These are phyloP conservation scores for Trametes gibbosa DNA, from an alignment of 768 basidiomycete species.

Conservation along the genomic window DNA sequence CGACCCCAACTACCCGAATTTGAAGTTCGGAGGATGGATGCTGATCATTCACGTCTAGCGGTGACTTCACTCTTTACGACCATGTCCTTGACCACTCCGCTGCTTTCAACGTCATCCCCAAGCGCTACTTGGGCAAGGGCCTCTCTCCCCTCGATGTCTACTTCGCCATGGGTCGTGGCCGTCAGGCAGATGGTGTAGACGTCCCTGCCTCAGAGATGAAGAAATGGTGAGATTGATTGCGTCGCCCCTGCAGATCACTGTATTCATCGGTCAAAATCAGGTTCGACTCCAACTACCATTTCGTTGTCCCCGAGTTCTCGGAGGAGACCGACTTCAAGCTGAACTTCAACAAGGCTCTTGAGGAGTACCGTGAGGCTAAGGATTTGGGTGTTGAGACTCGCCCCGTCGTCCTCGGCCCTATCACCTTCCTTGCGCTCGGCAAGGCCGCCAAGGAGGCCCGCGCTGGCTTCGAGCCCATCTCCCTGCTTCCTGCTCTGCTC, in stretches of 20 bases:
- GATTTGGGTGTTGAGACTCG: slow-evolving; percentile 85
- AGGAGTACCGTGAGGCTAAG: slow-evolving; percentile 94
- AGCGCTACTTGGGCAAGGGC: slow-evolving; percentile 85
- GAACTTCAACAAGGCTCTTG: slow-evolving; percentile 91
- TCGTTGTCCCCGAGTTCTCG: slow-evolving; percentile 94
- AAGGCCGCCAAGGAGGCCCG: slow-evolving; percentile 86
- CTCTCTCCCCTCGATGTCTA: slow-evolving; percentile 91
- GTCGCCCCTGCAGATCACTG: neutral
- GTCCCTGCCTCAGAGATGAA: slow-evolving; percentile 99
- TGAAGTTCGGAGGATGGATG: slow-evolving; percentile 15
- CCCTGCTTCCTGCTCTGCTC: slow-evolving; percentile 83
- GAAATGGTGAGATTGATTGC: slow-evolving; percentile 74
- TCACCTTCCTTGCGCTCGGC: slow-evolving; percentile 92
- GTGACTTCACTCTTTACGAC: slow-evolving; percentile 98
- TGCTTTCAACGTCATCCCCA: slow-evolving; percentile 94
- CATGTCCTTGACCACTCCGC: slow-evolving; percentile 97
- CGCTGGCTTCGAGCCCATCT: slow-evolving; percentile 85
- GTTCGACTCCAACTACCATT: slow-evolving; percentile 99
- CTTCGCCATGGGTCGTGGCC: slow-evolving; percentile 99
- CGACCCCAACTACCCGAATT: slow-evolving; percentile 29
- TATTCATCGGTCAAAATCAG: slow-evolving; percentile 38
- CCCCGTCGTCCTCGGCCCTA: slow-evolving; percentile 92
- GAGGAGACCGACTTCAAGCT: slow-evolving; percentile 91
- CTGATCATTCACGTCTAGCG: slow-evolving; percentile 46
- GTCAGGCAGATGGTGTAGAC: slow-evolving; percentile 92